These are phyloP conservation scores for Xylaria hypoxylon DNA, from an alignment of 2,329 filamentous ascomycete species.

Conservation along the genomic window DNA sequence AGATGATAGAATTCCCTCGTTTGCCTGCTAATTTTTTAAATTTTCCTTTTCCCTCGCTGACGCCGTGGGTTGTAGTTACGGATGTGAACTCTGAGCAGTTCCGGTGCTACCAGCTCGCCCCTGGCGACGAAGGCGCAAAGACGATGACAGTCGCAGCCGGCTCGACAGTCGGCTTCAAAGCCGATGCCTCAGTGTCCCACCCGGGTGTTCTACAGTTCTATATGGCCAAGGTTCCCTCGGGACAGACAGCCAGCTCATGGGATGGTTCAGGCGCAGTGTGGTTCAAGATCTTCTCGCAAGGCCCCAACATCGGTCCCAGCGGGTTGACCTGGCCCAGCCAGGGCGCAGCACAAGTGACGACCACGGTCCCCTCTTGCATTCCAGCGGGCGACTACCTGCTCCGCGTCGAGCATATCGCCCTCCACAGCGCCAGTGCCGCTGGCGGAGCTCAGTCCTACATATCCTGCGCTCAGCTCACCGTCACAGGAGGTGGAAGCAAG, in stretches of 20 bases:
- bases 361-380: slow-evolving; percentile 59
- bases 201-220: slow-evolving; percentile 56
- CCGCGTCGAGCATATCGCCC: slow-evolving; percentile 61
- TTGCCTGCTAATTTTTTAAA: no score
- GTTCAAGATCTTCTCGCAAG: slow-evolving; percentile 60
- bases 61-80: slow-evolving; percentile 52
- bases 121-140: slow-evolving; percentile 55
- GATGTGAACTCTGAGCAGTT: slow-evolving; percentile 60
- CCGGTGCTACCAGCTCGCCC: slow-evolving; percentile 62
- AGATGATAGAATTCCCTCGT: neutral
- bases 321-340: slow-evolving; percentile 57
- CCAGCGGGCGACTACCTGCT: slow-evolving; percentile 62
- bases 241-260: slow-evolving; percentile 54
- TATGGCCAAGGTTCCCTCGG: slow-evolving; percentile 55
- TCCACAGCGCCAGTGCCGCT: slow-evolving; percentile 56
- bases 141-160: slow-evolving; percentile 60
- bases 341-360: slow-evolving; percentile 54
- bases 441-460: slow-evolving; percentile 62
- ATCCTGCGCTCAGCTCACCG: slow-evolving; percentile 53
- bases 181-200: slow-evolving; percentile 57
- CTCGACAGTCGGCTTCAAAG: slow-evolving; percentile 58
- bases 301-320: slow-evolving; percentile 52
- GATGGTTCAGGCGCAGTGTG: slow-evolving; percentile 55
- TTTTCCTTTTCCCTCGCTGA: slow-evolving; percentile 14
- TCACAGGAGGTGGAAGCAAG: slow-evolving; percentile 57